Evolutionary conservation across 352 stramenopile genomes (phyloP), one percentile per base, ranked within the genome.

Genomic region (Phytophthora pistaciae): DNA sequence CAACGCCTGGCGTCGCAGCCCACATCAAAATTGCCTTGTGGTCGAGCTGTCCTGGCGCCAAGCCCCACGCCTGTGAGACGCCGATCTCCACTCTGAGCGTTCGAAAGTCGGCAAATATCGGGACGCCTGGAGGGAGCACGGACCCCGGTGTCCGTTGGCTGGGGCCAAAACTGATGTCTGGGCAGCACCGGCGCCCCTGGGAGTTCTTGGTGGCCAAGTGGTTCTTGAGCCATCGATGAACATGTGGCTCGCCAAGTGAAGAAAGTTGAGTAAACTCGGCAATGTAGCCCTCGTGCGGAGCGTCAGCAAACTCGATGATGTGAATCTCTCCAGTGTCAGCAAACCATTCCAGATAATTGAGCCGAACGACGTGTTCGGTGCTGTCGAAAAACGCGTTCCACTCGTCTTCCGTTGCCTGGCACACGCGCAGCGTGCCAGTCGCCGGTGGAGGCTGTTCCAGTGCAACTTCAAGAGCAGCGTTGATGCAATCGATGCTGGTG

Each of bases 11-110:
- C 72, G 75, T 77, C 53, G 59, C 58, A 54, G 68, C 50, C 76
- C 62, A 66, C 53, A 75, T 72, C 60, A 67, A 31, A 8, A 31
- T 31, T 7, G 27, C 70, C 70, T 77, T 79, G 67, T 73, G 68
- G 68, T 83, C 67, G 60, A 82, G 70, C 68, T 82, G 64, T 67
- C 75, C 74, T 75, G 52, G 69, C 64, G 61, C 64, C 54, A 74
- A 75, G 58, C 71, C 77, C 66, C 77, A 79, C 66, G 50, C 16
- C 64, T 84, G 77, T 14, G 73, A 75, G 64, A 79, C 72, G 21
- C 77, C 72, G 66, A 79, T 66, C 31, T 84, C 74, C 53, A 80
- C 62, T 66, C 73, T 80, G 61, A 79, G 73, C 36, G 75, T 82
- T 36, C 64, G 55, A 70, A 79, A 79, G 25, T 77, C 71, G 40